Percentiles rank a stretch among this genome's conserved stretches.
These are phyloP conservation scores for Trichoderma afroharzianum DNA, from an alignment of 2,329 filamentous ascomycete species.

Conservation along the genomic window DNA sequence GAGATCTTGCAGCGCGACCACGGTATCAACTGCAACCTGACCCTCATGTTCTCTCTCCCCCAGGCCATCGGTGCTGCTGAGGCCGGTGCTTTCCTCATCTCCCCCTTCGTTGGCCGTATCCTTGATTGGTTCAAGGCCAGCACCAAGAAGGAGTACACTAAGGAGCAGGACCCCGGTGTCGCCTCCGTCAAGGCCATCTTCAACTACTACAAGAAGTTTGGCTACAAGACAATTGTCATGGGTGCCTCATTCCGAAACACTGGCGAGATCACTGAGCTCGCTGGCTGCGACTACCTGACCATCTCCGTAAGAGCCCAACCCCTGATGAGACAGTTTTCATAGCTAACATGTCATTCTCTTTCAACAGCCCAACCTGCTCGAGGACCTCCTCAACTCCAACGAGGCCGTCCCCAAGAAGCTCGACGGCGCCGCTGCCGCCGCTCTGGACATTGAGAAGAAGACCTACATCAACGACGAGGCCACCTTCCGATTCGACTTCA, in stretches of 20 bases:
- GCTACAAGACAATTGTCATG: slow-evolving; percentile 99
- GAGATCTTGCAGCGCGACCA: slow-evolving; percentile 95
- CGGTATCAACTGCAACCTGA: slow-evolving; percentile 97
- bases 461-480: slow-evolving; percentile 87
- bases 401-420: slow-evolving; percentile 90
- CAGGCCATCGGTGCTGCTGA: slow-evolving; percentile 97
- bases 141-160: slow-evolving; percentile 87
- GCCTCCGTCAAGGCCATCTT: slow-evolving; percentile 89
- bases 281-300: slow-evolving; percentile 97
- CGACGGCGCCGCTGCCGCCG: slow-evolving; percentile 60
- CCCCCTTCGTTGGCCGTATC: slow-evolving; percentile 97
- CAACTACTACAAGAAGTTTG: slow-evolving; percentile 99
- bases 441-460: slow-evolving; percentile 80
- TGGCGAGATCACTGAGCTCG: slow-evolving; percentile 97
- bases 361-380: slow-evolving; percentile 80
- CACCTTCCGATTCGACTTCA: slow-evolving; percentile 96
- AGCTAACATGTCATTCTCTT: slow-evolving; percentile 8
- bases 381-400: slow-evolving; percentile 84
- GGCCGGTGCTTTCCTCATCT: slow-evolving; percentile 95
- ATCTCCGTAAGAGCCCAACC: slow-evolving; percentile 68
- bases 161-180: slow-evolving; percentile 93
- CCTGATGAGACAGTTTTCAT: background rate
- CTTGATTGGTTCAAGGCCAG: slow-evolving; percentile 99
- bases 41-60: slow-evolving; percentile 93
- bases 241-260: slow-evolving; percentile 95